phyloP scores from a whole-genome alignment of 495 filamentous ascomycete genomes.

The Aspergillus ellipticus region DNA sequence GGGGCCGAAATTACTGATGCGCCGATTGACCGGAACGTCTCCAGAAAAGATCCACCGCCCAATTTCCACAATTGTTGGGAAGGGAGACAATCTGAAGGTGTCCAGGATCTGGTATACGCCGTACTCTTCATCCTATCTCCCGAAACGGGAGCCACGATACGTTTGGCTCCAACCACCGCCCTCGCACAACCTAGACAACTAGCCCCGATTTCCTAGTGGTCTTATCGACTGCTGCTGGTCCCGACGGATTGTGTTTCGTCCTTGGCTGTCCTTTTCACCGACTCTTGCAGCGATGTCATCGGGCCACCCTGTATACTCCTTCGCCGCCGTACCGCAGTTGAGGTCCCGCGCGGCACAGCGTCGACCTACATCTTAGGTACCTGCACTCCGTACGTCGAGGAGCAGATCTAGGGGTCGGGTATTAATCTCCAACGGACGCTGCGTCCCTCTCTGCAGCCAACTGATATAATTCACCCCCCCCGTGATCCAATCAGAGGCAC shows the following conservation, averaged over 20 bases:
- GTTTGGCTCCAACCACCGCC: slow-evolving; percentile 4
- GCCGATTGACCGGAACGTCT: not conserved
- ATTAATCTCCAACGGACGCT: too few relatives aligned
- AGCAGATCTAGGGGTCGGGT: too few relatives aligned
- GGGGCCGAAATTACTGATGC: not conserved
- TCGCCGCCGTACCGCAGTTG: not conserved
- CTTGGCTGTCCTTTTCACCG: not conserved
- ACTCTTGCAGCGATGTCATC: not conserved
- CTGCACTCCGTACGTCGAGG: too few relatives aligned
- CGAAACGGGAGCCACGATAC: slow-evolving; percentile 6
- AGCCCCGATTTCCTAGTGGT: not conserved
- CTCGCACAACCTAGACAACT: not conserved
- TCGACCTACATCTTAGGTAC: too few relatives aligned
- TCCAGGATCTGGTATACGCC: slow-evolving; percentile 27
- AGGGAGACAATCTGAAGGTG: slow-evolving; percentile 8
- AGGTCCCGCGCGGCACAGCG: too few relatives aligned
- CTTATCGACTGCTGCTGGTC: slow-evolving; percentile 9
- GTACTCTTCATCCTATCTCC: slow-evolving; percentile 27
- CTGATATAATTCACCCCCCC: too few relatives aligned
- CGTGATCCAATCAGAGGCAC: too few relatives aligned
- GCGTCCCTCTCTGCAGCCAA: too few relatives aligned
- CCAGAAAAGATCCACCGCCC: slow-evolving; percentile 16
- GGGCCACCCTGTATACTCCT: not conserved
- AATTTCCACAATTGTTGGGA: slow-evolving; percentile 18
- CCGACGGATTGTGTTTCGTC: not conserved